phyloP scores from a whole-genome alignment of 208 protist species.

The Wallacemonas sp. region DNA sequence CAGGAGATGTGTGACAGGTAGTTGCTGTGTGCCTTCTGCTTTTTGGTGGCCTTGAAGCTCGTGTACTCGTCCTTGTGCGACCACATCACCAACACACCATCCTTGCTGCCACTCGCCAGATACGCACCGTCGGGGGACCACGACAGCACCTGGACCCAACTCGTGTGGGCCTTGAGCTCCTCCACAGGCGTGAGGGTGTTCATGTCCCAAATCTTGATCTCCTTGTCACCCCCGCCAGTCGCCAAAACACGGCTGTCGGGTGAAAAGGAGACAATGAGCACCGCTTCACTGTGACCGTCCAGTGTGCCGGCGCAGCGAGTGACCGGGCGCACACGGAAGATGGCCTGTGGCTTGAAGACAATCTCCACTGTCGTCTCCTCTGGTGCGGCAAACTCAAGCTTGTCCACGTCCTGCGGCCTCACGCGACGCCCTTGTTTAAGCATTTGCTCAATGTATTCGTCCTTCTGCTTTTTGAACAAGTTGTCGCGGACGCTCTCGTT shows the following conservation, averaged over 20 bases:
- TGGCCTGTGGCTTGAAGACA: constrained; percentile 95
- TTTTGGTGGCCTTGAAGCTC: constrained; percentile 69
- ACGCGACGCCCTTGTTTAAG: constrained; percentile 84
- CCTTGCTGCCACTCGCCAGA: constrained; percentile 94
- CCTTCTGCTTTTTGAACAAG: constrained; percentile 76
- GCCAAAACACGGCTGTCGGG: constrained; percentile 94
- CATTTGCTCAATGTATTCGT: constrained; percentile 76
- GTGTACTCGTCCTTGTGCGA: constrained; percentile 71
- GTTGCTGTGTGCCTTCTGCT: constrained; percentile 92
- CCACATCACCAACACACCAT: constrained; percentile 95
- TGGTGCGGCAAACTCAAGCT: constrained; percentile 70
- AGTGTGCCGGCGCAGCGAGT: constrained; percentile 94
- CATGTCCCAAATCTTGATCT: constrained; percentile 98
- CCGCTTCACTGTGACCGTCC: constrained; percentile 95
- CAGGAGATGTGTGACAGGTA: constrained; percentile 96
- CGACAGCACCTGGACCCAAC: constrained; percentile 96
- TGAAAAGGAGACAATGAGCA: constrained; percentile 94
- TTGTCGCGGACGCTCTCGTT: constrained; percentile 82
- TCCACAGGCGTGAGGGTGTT: constrained; percentile 92
- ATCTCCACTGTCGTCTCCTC: constrained; percentile 90
- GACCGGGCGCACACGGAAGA: constrained; percentile 96
- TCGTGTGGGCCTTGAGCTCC: constrained; percentile 92
- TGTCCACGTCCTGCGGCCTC: constrained; percentile 76
- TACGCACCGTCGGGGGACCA: constrained; percentile 95
- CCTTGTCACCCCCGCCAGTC: constrained; percentile 95